phyloP scores from a whole-genome alignment of 1,139 yeast genomes.

The Sugiyamaella pinicola region DNA sequence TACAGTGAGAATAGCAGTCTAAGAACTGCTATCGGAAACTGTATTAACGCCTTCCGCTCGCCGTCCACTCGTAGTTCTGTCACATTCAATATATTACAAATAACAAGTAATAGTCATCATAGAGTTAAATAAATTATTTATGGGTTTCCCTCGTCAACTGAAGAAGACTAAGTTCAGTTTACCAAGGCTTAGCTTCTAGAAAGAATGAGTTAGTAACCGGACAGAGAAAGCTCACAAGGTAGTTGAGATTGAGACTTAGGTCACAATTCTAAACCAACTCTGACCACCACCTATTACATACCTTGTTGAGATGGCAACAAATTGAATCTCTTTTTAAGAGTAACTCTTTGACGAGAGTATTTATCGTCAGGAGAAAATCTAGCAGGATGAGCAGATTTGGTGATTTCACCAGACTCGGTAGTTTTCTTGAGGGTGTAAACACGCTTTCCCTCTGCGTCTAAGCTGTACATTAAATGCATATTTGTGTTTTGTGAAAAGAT shows the following conservation, averaged over 20 bases:
- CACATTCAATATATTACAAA: conserved; percentile 9
- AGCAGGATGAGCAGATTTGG: conserved; percentile 99
- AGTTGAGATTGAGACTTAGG: neutral
- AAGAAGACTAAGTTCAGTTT: conserved; percentile 1
- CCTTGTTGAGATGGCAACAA: conserved; percentile 82
- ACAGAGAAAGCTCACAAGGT: neutral
- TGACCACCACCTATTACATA: too few species aligned
- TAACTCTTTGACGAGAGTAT: conserved; percentile 98
- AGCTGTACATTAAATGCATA: conserved; percentile 99
- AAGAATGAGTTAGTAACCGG: conserved; percentile 14
- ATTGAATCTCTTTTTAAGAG: conserved; percentile 91
- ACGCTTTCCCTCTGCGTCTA: conserved; percentile 93
- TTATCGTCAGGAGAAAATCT: conserved; percentile 99
- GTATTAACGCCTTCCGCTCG: neutral
- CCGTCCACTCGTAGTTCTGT: too few species aligned
- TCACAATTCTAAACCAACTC: too few species aligned
- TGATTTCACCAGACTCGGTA: conserved; percentile 86
- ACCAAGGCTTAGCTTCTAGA: conserved; percentile 34
- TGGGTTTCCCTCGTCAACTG: neutral
- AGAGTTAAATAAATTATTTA: conserved; percentile 9
- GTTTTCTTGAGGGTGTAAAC: conserved; percentile 85
- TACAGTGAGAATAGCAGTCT: neutral
- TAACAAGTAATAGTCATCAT: conserved; percentile 9
- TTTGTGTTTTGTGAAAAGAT: conserved; percentile 27
- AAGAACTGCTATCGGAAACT: neutral